phyloP scores from a whole-genome alignment of 202 grass and related monocot species.

The Schoenoplectus triqueter region DNA sequence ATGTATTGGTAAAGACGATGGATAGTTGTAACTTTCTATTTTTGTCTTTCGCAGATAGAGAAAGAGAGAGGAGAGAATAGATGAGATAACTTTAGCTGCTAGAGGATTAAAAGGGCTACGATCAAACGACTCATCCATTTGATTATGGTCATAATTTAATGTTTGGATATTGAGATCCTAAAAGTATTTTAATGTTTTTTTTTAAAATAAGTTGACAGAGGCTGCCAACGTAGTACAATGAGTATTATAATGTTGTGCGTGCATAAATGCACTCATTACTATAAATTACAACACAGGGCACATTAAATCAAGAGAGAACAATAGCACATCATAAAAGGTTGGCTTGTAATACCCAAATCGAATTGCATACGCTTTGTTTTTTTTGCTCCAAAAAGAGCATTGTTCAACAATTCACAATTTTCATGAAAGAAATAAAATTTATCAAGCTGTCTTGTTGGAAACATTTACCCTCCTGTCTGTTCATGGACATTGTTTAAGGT shows the following conservation, averaged over 20 bases:
- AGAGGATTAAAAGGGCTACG: background rate
- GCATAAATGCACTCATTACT: background rate
- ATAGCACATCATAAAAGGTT: background rate
- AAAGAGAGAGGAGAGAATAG: background rate
- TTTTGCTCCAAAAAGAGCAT: background rate
- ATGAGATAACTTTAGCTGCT: background rate
- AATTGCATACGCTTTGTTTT: background rate
- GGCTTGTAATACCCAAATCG: too few relatives aligned
- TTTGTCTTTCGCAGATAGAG: constrained; percentile 18
- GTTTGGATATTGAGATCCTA: background rate
- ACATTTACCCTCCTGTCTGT: background rate
- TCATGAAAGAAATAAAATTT: background rate
- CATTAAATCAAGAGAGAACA: background rate
- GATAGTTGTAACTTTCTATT: constrained; percentile 27
- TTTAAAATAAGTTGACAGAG: too few relatives aligned
- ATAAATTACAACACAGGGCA: background rate
- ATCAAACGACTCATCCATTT: background rate
- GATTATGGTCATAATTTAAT: background rate
- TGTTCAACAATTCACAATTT: background rate
- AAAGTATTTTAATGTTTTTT: background rate
- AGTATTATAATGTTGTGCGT: too few relatives aligned
- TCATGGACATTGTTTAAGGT: background rate
- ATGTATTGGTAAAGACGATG: background rate
- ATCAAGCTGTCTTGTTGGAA: background rate
- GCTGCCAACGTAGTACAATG: too few relatives aligned